These are phyloP conservation scores for Fusarium sp. DNA, from an alignment of 2,329 filamentous ascomycete genomes.

Conservation along the genomic window DNA sequence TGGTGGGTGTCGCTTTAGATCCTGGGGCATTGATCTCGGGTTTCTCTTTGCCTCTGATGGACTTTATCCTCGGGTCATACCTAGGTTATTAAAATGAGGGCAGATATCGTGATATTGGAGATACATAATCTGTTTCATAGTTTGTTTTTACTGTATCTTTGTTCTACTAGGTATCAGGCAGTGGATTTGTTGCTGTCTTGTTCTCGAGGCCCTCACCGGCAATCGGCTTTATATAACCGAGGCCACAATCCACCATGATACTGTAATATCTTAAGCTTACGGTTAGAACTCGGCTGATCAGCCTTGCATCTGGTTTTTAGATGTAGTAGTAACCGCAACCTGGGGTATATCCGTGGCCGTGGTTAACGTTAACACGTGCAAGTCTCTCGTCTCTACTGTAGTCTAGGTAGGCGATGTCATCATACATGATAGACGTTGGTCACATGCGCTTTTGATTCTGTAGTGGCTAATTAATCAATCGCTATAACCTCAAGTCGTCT, in stretches of 20 bases:
- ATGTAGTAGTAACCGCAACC: conserved; percentile 15
- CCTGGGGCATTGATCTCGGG: conserved; percentile 7
- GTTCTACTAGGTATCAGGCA: background rate
- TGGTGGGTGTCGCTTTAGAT: conserved; percentile 11
- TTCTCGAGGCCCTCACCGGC: conserved; percentile 27
- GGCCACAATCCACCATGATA: conserved; percentile 18
- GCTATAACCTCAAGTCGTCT: background rate
- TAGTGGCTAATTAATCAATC: background rate
- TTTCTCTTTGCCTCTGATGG: background rate
- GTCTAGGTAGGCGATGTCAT: conserved; percentile 14
- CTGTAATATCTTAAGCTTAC: conserved; percentile 12
- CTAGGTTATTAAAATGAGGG: background rate
- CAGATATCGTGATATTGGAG: background rate
- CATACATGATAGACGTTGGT: conserved; percentile 1
- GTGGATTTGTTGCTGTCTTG: background rate
- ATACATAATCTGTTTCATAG: background rate
- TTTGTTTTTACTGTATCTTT: background rate
- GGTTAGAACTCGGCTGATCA: conserved; percentile 36
- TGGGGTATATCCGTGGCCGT: conserved; percentile 32
- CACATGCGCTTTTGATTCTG: conserved; percentile 3
- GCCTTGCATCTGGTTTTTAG: conserved; percentile 4
- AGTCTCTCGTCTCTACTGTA: background rate
- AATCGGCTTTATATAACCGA: conserved; percentile 45
- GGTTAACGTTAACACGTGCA: conserved; percentile 30
- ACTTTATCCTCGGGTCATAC: conserved; percentile 12